A percentile compares a stretch with the other conserved stretches of the same genome.
These are phyloP conservation scores for Epichloe aotearoae DNA, from an alignment of 2,329 filamentous ascomycete genomes.

Conservation along the genomic window DNA sequence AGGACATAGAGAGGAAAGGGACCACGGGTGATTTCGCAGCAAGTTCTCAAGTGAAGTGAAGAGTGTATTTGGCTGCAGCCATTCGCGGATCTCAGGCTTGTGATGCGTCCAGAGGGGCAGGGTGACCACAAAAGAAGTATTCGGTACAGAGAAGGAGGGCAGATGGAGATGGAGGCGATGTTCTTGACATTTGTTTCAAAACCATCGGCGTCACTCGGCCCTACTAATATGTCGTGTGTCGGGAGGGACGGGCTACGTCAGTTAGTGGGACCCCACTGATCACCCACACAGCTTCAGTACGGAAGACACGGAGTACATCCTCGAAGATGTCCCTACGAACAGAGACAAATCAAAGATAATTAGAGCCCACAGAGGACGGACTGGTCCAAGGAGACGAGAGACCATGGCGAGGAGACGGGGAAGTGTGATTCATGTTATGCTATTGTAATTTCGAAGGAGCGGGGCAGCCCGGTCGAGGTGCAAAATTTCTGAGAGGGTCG, in stretches of 20 bases:
- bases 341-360: background rate
- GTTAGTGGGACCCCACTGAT: slow-evolving; percentile 20
- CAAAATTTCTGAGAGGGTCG: background rate
- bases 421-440: background rate
- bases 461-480: background rate
- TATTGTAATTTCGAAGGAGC: background rate
- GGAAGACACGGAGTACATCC: background rate
- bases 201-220: slow-evolving; percentile 24
- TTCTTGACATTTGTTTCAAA: slow-evolving; percentile 16
- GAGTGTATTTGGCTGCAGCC: slow-evolving; percentile 1
- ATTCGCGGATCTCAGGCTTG: background rate
- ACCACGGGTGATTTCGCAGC: background rate
- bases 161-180: background rate
- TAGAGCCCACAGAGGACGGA: background rate
- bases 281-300: slow-evolving; percentile 10
- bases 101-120: background rate
- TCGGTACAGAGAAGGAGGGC: background rate
- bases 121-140: background rate
- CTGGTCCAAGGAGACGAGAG: background rate
- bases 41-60: background rate
- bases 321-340: background rate
- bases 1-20: background rate
- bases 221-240: slow-evolving; percentile 19
- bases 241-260: slow-evolving; percentile 15
- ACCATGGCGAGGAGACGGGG: background rate